phyloP scores from a whole-genome alignment of 441 rosid genomes.

The Gossypium schwendimanii region DNA sequence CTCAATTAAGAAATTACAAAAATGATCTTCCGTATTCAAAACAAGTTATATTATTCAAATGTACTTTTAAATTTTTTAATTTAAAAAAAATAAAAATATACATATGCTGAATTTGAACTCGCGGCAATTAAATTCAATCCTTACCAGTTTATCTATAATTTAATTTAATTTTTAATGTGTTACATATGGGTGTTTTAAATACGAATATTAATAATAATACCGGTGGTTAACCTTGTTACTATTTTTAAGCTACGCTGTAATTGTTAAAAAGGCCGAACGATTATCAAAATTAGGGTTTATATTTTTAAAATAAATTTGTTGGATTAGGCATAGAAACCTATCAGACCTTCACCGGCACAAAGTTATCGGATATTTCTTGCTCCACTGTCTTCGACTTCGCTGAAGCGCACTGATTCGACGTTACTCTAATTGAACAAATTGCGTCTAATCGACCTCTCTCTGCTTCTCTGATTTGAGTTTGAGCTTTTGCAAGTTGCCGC shows the following conservation, averaged over 20 bases:
- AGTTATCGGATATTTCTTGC: not conserved
- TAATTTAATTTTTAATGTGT: no score
- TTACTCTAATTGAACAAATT: not conserved
- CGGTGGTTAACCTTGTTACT: not conserved
- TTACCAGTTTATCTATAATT: no score
- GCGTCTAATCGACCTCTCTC: not conserved
- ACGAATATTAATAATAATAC: not conserved
- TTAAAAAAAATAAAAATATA: no score
- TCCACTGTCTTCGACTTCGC: not conserved
- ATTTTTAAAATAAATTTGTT: not conserved
- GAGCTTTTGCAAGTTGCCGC: not conserved
- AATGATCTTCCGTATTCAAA: no score
- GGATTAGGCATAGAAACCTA: not conserved
- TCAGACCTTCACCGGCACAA: not conserved
- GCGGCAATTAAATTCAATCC: no score
- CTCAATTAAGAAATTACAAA: no score
- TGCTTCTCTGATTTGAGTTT: not conserved
- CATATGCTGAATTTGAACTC: no score
- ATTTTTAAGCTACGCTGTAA: not conserved
- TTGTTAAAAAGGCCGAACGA: not conserved
- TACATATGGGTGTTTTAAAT: no score
- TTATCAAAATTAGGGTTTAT: not conserved
- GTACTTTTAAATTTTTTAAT: no score
- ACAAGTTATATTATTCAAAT: no score
- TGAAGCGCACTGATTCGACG: not conserved